Evolutionary conservation across 192 early-diverging fungal species (phyloP), one percentile per base, ranked within the genome.

Genomic region (Cetraspora pellucida): DNA sequence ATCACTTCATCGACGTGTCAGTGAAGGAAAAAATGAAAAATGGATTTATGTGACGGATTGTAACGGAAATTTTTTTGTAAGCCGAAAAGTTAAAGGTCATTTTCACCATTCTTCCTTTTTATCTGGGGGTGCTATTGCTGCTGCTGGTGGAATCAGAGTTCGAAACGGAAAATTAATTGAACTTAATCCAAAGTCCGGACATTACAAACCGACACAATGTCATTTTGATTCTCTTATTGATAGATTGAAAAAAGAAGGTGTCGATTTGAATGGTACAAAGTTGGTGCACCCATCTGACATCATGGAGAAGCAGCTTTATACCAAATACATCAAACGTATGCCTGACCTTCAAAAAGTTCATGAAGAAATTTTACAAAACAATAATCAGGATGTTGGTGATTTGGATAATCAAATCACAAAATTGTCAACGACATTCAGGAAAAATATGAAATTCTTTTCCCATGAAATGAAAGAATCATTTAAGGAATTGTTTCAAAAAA

Each of bases 21-120:
- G 16, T 16, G 61, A 50, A 49, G 44, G 4, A 13, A 50, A 1
- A 66, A 10, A 0, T 16, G 74, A 47, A 6, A 84, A 84, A 70
- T 84, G 74, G 72, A 84, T 84, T 19, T 84, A 84, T 58, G 83
- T 84, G 19, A 79, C 81, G 0, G 83, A 82, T 61, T 75, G 79
- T 37, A 14, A 58, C 1, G 79, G 79, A 1, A 77, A 75, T 2
- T 74, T 84, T 5, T 84, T 82, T 70, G 72, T 84, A 19, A 77
- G 78, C 0, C 74, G 79, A 54, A 84, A 84, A 65, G 70, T 73
- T 27, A 84, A 82, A 44, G 83, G 83, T 16, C 58, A 84, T 8
- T 84, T 84, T 57, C 83, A 84, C 61, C 83, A 84, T 44, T 84
- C 83, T 5, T 82, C 81, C 11, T 84, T 84, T 71, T 63, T 84